Evolutionary conservation across 371 early-diverging fungal genomes (phyloP), one percentile per base, ranked within the genome.

Genomic region (Enterocytospora artemiae): DNA sequence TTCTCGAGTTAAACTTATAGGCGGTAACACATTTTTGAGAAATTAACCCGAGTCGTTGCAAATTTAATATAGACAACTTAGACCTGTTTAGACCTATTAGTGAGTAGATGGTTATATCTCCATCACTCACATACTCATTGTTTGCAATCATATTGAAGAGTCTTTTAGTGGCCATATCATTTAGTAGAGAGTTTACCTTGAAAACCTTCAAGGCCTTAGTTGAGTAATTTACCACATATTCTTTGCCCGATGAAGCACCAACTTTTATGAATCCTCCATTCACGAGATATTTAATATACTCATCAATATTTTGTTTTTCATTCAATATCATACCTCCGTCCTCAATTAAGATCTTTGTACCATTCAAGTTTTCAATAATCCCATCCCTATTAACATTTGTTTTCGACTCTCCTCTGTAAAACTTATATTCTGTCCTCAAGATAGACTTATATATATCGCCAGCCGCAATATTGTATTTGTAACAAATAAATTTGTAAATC

Each of bases 231-330:
- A 58, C 32, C 28, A 65, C 50, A 18, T 37, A 65, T 2, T 37
- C 49, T 1, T 36, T 22, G 18, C 43, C 24, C 52, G 7, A 25
- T 25, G 63, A 63, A 9, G 50, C 1, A 32, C 54, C 64, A 28
- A 58, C 57, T 39, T 33, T 59, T 16, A 69, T 12, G 7, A 69
- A 3, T 7, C 54, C 48, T 33, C 14, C 7, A 31, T 53, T 59
- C 9, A 18, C 14, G 12, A 70, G 51, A 54, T 70, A 70, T 34
- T 65, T 64, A 14, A 70, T n/a, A 49, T 59, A 65, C 44, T 64
- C 64, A 33, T 33, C 53, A 27, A 70, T 56, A 32, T 70, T 65
- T 31, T 20, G 24, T 37, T 39, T 50, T 7, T 59, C 59, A 33
- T 65, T 65, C n/a, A 59, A 20, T 53, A 64, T 34, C 32, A 39